Evolutionary conservation across 2,329 filamentous ascomycete genomes (phyloP).

Genomic region (Colletotrichum sp.): DNA sequence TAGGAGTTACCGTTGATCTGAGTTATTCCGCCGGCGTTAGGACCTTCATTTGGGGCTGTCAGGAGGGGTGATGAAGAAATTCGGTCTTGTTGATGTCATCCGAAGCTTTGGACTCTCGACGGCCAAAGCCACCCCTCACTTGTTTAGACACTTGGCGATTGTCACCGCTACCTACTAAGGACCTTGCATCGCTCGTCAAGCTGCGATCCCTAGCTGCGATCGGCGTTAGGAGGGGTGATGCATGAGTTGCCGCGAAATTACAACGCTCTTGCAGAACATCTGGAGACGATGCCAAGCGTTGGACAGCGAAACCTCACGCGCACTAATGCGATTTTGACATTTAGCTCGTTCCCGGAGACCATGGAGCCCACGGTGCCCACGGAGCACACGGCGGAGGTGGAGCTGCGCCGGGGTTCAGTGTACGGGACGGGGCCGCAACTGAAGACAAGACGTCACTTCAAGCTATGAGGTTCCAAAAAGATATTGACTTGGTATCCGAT

Average conservation of each 20-base stretch:
- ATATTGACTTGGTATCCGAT: not conserved
- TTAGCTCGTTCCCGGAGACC: not conserved
- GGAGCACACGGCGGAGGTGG: not conserved
- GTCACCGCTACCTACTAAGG: not conserved
- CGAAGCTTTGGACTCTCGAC: not conserved
- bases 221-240: not conserved
- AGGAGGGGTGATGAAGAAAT: not conserved
- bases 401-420: not conserved
- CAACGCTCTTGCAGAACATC: not conserved
- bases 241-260: not conserved
- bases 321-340: not conserved
- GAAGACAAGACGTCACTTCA: not conserved
- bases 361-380: not conserved
- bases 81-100: slow-evolving; percentile 5
- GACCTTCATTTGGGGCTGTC: not conserved
- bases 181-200: not conserved
- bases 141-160: not conserved
- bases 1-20: not conserved
- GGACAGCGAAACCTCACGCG: not conserved
- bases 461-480: not conserved
- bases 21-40: not conserved
- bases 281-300: not conserved
- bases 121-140: not conserved
- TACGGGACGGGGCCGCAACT: not conserved
- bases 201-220: not conserved